A percentile compares a stretch with the other conserved stretches of the same genome.
Evolutionary conservation across 345 rosid species (phyloP).

Genomic region (Camelina laxa): DNA sequence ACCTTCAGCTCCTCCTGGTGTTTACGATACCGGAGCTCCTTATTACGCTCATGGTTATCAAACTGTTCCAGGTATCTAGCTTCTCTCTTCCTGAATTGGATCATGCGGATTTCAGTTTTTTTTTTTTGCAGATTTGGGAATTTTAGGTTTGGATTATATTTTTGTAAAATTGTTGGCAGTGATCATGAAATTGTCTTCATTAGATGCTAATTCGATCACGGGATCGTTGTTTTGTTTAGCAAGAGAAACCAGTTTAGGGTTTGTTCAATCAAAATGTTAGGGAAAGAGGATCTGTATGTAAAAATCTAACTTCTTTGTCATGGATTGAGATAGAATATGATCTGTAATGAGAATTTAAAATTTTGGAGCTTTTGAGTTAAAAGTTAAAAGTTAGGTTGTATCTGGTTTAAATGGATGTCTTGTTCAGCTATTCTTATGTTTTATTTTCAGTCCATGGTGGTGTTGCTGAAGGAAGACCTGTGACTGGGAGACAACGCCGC

Average conservation of each 20-base stretch:
- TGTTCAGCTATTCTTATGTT: conserved; percentile 5
- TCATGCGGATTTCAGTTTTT: background rate
- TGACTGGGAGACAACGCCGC: conserved; percentile 65
- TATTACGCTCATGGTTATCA: conserved; percentile 75
- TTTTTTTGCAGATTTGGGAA: conserved; percentile 11
- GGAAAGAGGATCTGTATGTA: background rate
- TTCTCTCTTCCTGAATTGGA: background rate
- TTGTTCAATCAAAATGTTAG: background rate
- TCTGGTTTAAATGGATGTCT: background rate
- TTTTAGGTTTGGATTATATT: background rate
- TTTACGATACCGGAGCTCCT: conserved; percentile 47
- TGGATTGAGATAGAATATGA: conserved; percentile 4
- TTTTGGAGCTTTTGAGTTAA: conserved; percentile 14
- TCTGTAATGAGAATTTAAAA: background rate
- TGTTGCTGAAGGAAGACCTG: conserved; percentile 88
- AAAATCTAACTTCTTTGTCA: background rate
- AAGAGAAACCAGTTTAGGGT: background rate
- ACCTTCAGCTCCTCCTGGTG: conserved; percentile 81
- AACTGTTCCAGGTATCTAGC: conserved; percentile 63
- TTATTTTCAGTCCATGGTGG: conserved; percentile 66
- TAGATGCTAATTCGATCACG: background rate
- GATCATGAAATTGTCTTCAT: background rate
- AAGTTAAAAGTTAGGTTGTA: background rate
- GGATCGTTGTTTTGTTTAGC: no score
- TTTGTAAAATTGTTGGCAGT: background rate